Evolutionary conservation across 192 early-diverging fungal genomes (phyloP).

Genomic region (Rhizophagus sp.): DNA sequence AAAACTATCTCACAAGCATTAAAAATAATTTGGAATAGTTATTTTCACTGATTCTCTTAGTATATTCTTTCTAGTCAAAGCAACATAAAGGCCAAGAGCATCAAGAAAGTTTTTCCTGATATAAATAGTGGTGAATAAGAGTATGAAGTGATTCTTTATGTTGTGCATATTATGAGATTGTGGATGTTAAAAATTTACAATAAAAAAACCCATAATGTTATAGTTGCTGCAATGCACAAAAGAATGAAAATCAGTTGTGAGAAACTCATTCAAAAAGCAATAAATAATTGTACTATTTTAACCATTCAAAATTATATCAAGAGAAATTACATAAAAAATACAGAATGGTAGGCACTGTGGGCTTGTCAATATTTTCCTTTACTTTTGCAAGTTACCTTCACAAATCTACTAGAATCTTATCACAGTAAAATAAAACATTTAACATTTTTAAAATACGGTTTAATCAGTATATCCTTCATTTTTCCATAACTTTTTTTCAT

Average conservation of each 20-base stretch:
- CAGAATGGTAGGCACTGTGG: constrained; percentile 9
- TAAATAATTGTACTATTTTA: neutral
- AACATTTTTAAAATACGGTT: neutral
- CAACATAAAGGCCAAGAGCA: neutral
- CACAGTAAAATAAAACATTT: constrained; percentile 9
- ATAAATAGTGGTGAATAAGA: neutral
- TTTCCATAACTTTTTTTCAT: neutral
- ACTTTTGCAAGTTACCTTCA: constrained; percentile 21
- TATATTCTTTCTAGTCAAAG: constrained; percentile 10
- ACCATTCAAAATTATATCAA: neutral
- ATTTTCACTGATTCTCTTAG: neutral
- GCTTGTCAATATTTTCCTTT: constrained; percentile 21
- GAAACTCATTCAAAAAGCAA: constrained; percentile 1
- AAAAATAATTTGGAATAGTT: too few relatives aligned
- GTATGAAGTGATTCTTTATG: neutral
- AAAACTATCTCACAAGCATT: too few relatives aligned
- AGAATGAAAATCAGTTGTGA: neutral
- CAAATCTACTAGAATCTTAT: constrained; percentile 23
- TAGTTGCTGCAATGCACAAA: neutral
- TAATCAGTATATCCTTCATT: neutral
- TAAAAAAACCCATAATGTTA: neutral
- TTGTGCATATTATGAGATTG: constrained; percentile 23
- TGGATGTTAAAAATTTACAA: constrained; percentile 13
- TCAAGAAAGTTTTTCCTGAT: constrained; percentile 14
- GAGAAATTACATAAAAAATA: constrained; percentile 22